Conservation (phyloP, 1,139 yeast genomes). For the Kodamaea plutei region DNA sequence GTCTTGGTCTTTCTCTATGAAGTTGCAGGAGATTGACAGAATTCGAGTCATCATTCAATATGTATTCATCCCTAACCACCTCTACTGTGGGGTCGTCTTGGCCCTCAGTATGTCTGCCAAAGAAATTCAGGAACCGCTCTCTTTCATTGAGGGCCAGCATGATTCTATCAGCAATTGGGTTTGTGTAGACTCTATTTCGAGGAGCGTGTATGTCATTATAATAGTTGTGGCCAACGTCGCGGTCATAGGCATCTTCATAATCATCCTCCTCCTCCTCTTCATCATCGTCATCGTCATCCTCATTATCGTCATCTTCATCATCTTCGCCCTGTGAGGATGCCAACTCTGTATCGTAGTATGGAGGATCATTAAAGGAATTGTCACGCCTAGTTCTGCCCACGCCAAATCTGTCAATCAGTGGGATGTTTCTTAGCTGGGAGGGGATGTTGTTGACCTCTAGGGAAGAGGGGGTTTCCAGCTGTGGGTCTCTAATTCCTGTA, state of each 20-base stretch:
- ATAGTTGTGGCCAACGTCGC: too few relatives aligned
- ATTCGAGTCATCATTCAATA: slow-evolving; percentile 3
- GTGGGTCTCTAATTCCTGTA: too few relatives aligned
- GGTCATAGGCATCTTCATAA: too few relatives aligned
- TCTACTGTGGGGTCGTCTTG: slow-evolving; percentile 5
- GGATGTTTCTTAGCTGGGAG: slow-evolving; percentile 8
- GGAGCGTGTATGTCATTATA: slow-evolving; percentile 3
- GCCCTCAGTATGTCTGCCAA: slow-evolving; percentile 2
- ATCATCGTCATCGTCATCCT: slow-evolving; percentile 6
- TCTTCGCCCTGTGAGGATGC: slow-evolving; percentile 8
- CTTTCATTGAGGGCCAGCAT: slow-evolving; percentile 4
- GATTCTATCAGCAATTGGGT: neutral
- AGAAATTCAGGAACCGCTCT: too few relatives aligned
- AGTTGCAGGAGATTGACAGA: too few relatives aligned
- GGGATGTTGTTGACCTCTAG: too few relatives aligned
- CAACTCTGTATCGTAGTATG: slow-evolving; percentile 7
- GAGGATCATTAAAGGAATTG: neutral
- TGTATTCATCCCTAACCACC: slow-evolving; percentile 6
- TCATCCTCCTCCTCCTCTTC: slow-evolving; percentile 7
- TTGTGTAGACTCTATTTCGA: neutral
- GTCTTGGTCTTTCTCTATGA: too few relatives aligned
- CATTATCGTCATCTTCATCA: slow-evolving; percentile 3
- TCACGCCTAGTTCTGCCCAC: too few relatives aligned
- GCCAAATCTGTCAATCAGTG: slow-evolving; percentile 5
- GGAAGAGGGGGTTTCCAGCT: too few relatives aligned